Conservation (phyloP, 805 yeast species). For the Zygotorulaspora florentina region DNA sequence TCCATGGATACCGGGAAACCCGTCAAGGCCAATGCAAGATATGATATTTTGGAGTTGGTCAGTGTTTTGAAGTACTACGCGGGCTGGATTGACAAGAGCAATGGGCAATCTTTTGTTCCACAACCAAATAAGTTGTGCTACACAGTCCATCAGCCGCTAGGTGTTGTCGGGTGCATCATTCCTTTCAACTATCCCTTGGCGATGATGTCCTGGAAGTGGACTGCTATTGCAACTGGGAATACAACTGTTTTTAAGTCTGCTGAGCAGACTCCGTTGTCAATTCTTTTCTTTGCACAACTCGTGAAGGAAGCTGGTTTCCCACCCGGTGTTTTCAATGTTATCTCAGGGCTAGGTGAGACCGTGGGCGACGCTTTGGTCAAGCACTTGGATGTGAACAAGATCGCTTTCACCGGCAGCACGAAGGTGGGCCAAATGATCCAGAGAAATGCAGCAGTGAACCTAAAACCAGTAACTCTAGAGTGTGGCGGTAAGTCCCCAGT, state of each 20-base stretch:
- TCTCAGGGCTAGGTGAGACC: constrained; percentile 43
- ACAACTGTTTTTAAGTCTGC: constrained; percentile 46
- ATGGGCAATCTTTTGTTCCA: constrained; percentile 61
- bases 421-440: constrained; percentile 44
- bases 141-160: constrained; percentile 51
- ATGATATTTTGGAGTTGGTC: constrained; percentile 56
- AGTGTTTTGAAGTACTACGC: constrained; percentile 61
- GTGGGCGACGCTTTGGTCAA: constrained; percentile 46
- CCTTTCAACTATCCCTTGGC: constrained; percentile 52
- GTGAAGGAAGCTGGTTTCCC: constrained; percentile 46
- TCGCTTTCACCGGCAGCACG: constrained; percentile 56
- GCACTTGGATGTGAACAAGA: constrained; percentile 45
- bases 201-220: constrained; percentile 49
- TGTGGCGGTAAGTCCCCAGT: constrained; percentile 53
- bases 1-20: constrained; percentile 61
- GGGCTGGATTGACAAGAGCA: constrained; percentile 69
- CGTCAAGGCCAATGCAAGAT: constrained; percentile 46
- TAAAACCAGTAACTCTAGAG: constrained; percentile 47
- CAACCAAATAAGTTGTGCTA: constrained; percentile 51
- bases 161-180: constrained; percentile 49
- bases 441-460: constrained; percentile 40
- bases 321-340: constrained; percentile 46
- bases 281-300: constrained; percentile 41
- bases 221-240: constrained; percentile 47
- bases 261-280: constrained; percentile 48